A percentile compares a stretch with the other conserved stretches of the same genome.
phyloP scores from a whole-genome alignment of 1,284 basidiomycete genomes.

The Schizopora paradoxa region DNA sequence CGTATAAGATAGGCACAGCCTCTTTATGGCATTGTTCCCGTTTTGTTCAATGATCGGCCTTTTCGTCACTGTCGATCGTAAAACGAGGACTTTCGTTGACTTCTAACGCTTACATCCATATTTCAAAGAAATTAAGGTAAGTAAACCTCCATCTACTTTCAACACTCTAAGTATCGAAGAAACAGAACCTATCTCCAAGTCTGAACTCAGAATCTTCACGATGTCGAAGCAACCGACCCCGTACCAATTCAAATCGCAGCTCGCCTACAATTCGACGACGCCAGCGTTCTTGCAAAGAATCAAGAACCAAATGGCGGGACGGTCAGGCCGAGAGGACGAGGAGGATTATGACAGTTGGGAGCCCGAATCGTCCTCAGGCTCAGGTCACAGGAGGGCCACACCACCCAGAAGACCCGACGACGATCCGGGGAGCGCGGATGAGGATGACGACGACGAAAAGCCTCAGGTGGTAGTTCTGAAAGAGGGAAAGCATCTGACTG shows the following conservation, averaged over 20 bases:
- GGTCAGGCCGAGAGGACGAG: slow-evolving; percentile 39
- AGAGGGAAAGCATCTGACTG: slow-evolving; percentile 77
- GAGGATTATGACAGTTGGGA: slow-evolving; percentile 29
- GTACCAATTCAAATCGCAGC: slow-evolving; percentile 57
- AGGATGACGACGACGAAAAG: slow-evolving; percentile 73
- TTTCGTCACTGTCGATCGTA: too few species aligned
- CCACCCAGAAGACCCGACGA: slow-evolving; percentile 59
- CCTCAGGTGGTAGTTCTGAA: slow-evolving; percentile 83
- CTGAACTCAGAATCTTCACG: too few species aligned
- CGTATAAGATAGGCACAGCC: too few species aligned
- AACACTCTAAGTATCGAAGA: too few species aligned
- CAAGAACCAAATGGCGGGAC: slow-evolving; percentile 52
- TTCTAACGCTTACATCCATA: too few species aligned
- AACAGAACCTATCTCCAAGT: too few species aligned
- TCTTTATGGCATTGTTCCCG: too few species aligned
- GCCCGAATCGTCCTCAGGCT: slow-evolving; percentile 55
- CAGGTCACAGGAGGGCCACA: slow-evolving; percentile 62
- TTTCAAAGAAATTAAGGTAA: too few species aligned
- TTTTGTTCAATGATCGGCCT: too few species aligned
- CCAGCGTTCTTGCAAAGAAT: slow-evolving; percentile 59
- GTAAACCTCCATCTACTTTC: too few species aligned
- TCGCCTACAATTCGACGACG: slow-evolving; percentile 48
- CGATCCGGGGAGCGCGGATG: slow-evolving; percentile 69
- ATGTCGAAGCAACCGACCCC: slow-evolving; percentile 66
- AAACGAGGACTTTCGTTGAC: too few species aligned